Conservation (phyloP, 495 filamentous ascomycete genomes). For the Oidiodendron maius region DNA sequence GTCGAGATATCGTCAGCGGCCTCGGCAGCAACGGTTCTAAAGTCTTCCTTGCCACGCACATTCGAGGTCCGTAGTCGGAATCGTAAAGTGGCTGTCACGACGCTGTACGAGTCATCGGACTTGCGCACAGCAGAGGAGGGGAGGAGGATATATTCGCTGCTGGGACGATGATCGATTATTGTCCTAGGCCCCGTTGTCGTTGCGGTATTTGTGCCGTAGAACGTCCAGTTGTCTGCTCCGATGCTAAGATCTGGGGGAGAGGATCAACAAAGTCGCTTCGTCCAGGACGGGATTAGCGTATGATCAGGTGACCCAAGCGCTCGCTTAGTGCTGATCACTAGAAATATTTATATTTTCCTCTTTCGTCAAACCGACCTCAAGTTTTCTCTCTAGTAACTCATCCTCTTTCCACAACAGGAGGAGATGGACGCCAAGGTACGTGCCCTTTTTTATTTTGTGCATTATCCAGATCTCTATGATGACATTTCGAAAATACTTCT, state of each 20-base stretch:
- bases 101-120: conserved; percentile 4
- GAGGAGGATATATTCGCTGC: conserved; percentile 1
- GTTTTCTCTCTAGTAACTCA: background rate
- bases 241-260: too few relatives aligned
- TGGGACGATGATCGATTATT: too few relatives aligned
- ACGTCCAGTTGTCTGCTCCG: too few relatives aligned
- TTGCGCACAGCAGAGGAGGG: conserved; percentile 14
- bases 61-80: background rate
- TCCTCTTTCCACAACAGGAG: conserved; percentile 23
- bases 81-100: too few relatives aligned
- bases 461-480: conserved; percentile 55
- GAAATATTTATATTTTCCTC: background rate
- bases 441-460: too few relatives aligned
- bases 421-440: too few relatives aligned
- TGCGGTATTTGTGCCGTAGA: too few relatives aligned
- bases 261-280: too few relatives aligned
- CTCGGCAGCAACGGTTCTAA: background rate
- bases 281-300: too few relatives aligned
- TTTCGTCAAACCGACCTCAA: conserved; percentile 1
- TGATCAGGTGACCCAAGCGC: too few relatives aligned
- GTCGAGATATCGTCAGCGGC: conserved; percentile 7
- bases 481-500: conserved; percentile 78
- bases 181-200: too few relatives aligned
- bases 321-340: too few relatives aligned
- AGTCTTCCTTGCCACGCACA: conserved; percentile 7